Conservation (phyloP, 176 grass and related monocot species). For the Aegilops umbellulata region DNA sequence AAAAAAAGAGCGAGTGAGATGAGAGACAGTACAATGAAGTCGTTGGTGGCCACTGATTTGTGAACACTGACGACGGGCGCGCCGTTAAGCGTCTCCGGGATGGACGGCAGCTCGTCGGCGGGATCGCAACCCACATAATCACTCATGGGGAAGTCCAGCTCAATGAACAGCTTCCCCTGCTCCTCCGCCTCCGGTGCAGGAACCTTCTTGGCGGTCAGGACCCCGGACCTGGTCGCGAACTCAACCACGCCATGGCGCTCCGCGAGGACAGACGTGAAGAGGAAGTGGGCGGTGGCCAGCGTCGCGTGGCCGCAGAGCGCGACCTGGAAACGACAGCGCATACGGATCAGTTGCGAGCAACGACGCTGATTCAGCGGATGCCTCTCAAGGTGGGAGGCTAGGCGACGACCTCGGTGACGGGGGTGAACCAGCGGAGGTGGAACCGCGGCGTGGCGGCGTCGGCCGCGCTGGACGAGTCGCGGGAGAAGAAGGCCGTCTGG, state of each 20-base stretch:
- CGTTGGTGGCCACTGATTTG: constrained; percentile 30
- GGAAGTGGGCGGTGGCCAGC: constrained; percentile 66
- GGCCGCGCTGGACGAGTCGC: background rate
- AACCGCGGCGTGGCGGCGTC: constrained; percentile 33
- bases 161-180: constrained; percentile 49
- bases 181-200: constrained; percentile 8
- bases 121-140: constrained; percentile 32
- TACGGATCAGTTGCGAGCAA: background rate
- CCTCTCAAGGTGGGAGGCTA: too few relatives aligned
- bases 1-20: background rate
- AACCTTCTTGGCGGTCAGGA: constrained; percentile 61
- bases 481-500: constrained; percentile 46
- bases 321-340: constrained; percentile 17
- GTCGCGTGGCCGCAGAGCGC: constrained; percentile 53
- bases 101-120: constrained; percentile 33
- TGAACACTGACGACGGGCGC: constrained; percentile 49
- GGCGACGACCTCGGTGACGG: constrained; percentile 37
- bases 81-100: constrained; percentile 65
- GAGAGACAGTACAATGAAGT: constrained; percentile 51
- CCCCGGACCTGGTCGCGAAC: constrained; percentile 68
- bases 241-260: constrained; percentile 35
- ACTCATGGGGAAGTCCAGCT: constrained; percentile 60
- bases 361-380: too few relatives aligned
- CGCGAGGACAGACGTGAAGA: constrained; percentile 43
- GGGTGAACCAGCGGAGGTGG: constrained; percentile 70